Percentiles rank a stretch among this genome's conserved stretches.
phyloP scores from a whole-genome alignment of 169 alveolate species.

The Amoebophrya sp. region DNA sequence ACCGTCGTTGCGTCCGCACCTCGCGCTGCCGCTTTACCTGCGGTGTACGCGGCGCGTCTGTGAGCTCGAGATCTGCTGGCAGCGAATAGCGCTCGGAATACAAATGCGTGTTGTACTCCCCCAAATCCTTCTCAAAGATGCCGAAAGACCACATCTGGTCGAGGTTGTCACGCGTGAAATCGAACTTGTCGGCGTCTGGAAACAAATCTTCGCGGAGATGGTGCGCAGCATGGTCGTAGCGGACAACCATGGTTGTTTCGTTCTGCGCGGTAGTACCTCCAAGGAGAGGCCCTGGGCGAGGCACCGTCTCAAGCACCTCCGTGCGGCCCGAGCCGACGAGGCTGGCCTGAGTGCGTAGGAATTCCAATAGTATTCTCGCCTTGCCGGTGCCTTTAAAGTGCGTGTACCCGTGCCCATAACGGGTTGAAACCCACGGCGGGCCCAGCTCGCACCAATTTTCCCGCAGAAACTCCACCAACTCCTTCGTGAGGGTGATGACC shows the following conservation, averaged over 20 bases:
- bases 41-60: too few relatives aligned
- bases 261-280: too few relatives aligned
- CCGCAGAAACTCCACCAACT: background rate
- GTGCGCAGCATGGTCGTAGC: background rate
- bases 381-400: too few relatives aligned
- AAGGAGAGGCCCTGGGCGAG: too few relatives aligned
- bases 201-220: background rate
- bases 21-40: too few relatives aligned
- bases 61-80: too few relatives aligned
- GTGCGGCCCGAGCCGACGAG: too few relatives aligned
- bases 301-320: too few relatives aligned
- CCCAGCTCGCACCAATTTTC: background rate
- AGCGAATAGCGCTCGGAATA: too few relatives aligned
- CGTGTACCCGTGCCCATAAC: background rate
- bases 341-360: background rate
- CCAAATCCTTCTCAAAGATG: background rate
- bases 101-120: too few relatives aligned
- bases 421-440: background rate
- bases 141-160: background rate
- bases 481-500: too few relatives aligned
- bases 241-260: background rate
- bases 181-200: background rate
- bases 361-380: background rate
- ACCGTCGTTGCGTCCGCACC: too few relatives aligned
- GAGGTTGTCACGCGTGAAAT: background rate